Percentiles rank a stretch among this genome's conserved stretches.
Evolutionary conservation across 345 rosid species (phyloP).

Genomic region (Brassica rapa): DNA sequence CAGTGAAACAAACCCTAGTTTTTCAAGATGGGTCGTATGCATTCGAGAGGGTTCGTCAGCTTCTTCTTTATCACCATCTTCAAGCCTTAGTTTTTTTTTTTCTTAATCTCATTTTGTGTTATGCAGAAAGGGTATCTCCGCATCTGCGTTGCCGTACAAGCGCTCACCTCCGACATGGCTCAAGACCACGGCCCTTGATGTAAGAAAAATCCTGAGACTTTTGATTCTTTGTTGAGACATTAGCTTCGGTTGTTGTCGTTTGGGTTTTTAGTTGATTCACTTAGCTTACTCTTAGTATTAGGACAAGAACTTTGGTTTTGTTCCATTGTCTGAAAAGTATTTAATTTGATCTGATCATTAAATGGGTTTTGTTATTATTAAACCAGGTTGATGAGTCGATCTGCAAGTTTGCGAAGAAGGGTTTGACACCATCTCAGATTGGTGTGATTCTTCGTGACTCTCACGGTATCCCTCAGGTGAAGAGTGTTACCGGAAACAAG

Average conservation of each 20-base stretch:
- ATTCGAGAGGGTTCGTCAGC: constrained; percentile 60
- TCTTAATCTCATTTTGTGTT: not conserved
- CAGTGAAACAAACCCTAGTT: not conserved
- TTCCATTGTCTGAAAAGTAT: not conserved
- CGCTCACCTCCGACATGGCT: constrained; percentile 84
- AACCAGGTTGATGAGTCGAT: constrained; percentile 60
- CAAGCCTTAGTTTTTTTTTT: not conserved
- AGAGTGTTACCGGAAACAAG: constrained; percentile 65
- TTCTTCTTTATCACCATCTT: not conserved
- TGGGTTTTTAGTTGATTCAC: not conserved
- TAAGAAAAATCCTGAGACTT: constrained; percentile 18
- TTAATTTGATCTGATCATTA: not conserved
- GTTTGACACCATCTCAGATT: constrained; percentile 68
- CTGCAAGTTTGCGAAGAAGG: constrained; percentile 72
- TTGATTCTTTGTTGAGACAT: constrained; percentile 1
- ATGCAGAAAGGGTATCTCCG: constrained; percentile 76
- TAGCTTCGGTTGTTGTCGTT: not conserved
- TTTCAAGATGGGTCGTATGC: constrained; percentile 86
- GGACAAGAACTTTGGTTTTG: not conserved
- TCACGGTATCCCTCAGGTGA: constrained; percentile 69
- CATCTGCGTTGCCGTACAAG: constrained; percentile 88
- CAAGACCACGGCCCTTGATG: constrained; percentile 58
- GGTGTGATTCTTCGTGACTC: constrained; percentile 77
- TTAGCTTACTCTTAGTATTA: not conserved
- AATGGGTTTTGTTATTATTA: not conserved